Base-by-base conservation (phyloP, 2,329 filamentous ascomycete species). In the Hymenoscyphus fraxineus region DNA sequence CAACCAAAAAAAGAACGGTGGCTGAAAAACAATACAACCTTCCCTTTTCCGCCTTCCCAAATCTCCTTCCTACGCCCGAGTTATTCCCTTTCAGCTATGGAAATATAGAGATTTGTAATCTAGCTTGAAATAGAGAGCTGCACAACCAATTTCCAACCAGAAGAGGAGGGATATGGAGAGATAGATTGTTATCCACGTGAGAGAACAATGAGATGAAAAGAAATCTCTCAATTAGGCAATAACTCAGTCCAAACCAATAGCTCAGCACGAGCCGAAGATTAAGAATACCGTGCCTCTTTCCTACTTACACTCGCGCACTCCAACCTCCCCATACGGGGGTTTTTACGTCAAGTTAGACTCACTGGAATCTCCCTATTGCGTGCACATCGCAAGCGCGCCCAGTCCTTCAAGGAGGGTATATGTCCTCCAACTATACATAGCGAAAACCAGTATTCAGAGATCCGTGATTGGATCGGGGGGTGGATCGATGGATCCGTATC, bases 371-470 rank as follows among this genome's bases (percentile, higher is more conserved):
- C 32, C 10, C 22, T 9, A 35, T 35, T n/a, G 22, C 19, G 22
- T 31, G 1, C 9, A 56, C 13, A 27, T 9, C 54, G 27, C 19
- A 6, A 22, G 4, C 54, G 9, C 32, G 19, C 19, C 15, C 38
- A 27, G 3, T 19, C n/a, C n/a, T 27, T 59, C 57, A 32, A 58
- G 65, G 65, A 60, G 65, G 66, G 65, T 63, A 63, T 63, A 63
- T 55, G 32, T 55, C 41, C 38, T 1, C 40, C 22, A 19, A 22
- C 22, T 60, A 60, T 60, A 51, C 15, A 27, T 12, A n/a, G n/a
- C 40, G 41, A 31, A 27, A 60, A 10, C 47, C 22, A 6, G 19
- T 54, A 54, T 54, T 22, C 19, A 38, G 6, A 35, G 35, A 35
- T 7, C n/a, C 22, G 10, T 31, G 35, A 61, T 55, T 55, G 44